Evolutionary conservation across 2,329 filamentous ascomycete species (phyloP).

Genomic region (Neofusicoccum parvum): DNA sequence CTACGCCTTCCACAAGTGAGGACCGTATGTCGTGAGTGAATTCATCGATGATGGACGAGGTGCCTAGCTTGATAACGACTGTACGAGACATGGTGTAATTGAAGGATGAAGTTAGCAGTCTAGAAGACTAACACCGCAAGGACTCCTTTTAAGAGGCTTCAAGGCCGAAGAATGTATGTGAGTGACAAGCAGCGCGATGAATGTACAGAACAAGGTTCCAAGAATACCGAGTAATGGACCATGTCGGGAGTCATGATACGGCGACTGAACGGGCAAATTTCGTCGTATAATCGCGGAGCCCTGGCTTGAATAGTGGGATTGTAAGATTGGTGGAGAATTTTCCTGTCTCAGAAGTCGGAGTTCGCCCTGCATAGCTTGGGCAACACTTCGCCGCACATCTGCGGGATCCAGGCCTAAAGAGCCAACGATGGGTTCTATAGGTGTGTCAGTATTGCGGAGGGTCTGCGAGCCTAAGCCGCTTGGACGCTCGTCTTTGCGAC

Average conservation of each 20-base stretch:
- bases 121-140: neutral
- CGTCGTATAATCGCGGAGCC: neutral
- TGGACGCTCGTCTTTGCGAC: neutral
- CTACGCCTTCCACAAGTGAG: neutral
- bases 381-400: neutral
- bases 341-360: neutral
- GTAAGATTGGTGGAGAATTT: too few species aligned
- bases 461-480: neutral
- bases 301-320: neutral
- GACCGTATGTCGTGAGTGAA: neutral
- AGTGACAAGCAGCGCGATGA: neutral
- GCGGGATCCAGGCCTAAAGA: neutral
- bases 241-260: neutral
- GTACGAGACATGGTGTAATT: neutral
- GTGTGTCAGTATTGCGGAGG: neutral
- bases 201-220: neutral
- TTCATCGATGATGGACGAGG: constrained; percentile 2
- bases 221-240: neutral
- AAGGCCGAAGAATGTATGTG: too few species aligned
- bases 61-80: neutral
- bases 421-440: neutral
- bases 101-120: too few species aligned
- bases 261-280: neutral
- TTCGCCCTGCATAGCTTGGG: neutral
- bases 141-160: neutral